Evolutionary conservation across 257 asterid genomes (phyloP).

Genomic region (Ilex aquifolium): DNA sequence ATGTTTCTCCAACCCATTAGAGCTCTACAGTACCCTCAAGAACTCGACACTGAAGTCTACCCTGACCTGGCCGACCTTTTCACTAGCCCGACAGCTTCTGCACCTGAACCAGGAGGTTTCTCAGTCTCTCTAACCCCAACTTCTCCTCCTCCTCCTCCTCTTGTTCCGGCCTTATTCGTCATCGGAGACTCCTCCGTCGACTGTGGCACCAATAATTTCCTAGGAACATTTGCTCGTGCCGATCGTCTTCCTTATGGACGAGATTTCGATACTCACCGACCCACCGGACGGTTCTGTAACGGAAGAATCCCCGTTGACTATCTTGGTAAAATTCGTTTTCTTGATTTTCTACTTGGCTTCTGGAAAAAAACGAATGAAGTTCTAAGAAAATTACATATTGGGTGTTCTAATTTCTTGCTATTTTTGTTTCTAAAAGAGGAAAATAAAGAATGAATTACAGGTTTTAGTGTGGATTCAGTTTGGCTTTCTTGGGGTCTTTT

Average conservation of each 20-base stretch:
- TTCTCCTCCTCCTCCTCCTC: conserved; percentile 18
- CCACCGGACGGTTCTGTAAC: conserved; percentile 90
- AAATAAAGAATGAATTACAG: too few relatives aligned
- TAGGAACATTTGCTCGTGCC: conserved; percentile 90
- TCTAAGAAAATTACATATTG: background rate
- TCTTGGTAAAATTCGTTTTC: conserved; percentile 38
- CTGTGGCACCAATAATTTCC: conserved; percentile 80
- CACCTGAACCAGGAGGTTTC: conserved; percentile 16
- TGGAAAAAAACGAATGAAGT: background rate
- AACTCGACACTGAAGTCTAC: conserved; percentile 14
- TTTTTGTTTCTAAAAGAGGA: background rate
- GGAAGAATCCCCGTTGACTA: conserved; percentile 93
- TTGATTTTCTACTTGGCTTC: conserved; percentile 2
- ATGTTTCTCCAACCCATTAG: conserved; percentile 12
- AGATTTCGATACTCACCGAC: conserved; percentile 78
- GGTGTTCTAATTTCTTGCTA: background rate
- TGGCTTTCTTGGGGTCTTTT: background rate
- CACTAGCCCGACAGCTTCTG: conserved; percentile 2
- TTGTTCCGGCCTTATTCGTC: conserved; percentile 72
- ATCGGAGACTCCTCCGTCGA: conserved; percentile 96
- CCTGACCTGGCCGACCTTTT: conserved; percentile 19
- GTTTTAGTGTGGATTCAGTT: background rate
- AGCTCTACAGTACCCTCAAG: conserved; percentile 34
- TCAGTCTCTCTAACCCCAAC: conserved; percentile 15
- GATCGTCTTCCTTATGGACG: conserved; percentile 88